A percentile compares a stretch with the other conserved stretches of the same genome.
Evolutionary conservation across 441 rosid genomes (phyloP).

Genomic region (Pelargonium myrrhifolium): DNA sequence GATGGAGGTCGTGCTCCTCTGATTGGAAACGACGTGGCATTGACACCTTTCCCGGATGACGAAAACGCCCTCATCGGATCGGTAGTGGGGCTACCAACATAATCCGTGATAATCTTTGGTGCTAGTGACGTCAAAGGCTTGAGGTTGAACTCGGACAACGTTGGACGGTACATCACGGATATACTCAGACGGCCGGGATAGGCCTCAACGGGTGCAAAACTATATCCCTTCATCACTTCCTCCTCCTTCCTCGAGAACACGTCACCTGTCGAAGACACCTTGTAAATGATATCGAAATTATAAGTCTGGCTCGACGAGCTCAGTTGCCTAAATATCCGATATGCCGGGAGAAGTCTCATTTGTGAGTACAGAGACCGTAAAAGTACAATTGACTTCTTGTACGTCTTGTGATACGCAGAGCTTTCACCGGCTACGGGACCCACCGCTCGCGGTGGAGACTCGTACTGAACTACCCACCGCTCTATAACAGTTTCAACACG

Average conservation of each 20-base stretch:
- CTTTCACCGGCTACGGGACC: conserved; percentile 40
- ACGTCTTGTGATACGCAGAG: conserved; percentile 50
- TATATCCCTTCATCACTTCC: conserved; percentile 48
- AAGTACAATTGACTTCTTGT: conserved; percentile 69
- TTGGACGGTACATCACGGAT: conserved; percentile 56
- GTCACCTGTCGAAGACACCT: conserved; percentile 68
- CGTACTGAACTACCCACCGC: conserved; percentile 79
- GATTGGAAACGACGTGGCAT: conserved; percentile 49
- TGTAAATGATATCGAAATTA: conserved; percentile 58
- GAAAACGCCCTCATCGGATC: conserved; percentile 76
- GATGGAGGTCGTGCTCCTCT: conserved; percentile 44
- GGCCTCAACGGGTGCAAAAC: conserved; percentile 68
- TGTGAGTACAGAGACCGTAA: conserved; percentile 63
- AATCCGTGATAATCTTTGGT: conserved; percentile 68
- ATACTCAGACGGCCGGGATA: conserved; percentile 59
- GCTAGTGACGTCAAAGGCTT: conserved; percentile 53
- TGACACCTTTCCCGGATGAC: conserved; percentile 44
- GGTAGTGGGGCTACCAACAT: conserved; percentile 79
- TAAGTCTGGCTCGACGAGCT: conserved; percentile 48
- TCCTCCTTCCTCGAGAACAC: conserved; percentile 59
- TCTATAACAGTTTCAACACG: conserved; percentile 65
- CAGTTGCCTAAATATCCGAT: conserved; percentile 60
- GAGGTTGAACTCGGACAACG: conserved; percentile 62
- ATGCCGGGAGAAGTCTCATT: conserved; percentile 73
- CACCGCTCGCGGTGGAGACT: conserved; percentile 36